Evolutionary conservation across 148 eudicot genomes (phyloP), one percentile per base, ranked within the genome.

Genomic region (Talinum fruticosum): DNA sequence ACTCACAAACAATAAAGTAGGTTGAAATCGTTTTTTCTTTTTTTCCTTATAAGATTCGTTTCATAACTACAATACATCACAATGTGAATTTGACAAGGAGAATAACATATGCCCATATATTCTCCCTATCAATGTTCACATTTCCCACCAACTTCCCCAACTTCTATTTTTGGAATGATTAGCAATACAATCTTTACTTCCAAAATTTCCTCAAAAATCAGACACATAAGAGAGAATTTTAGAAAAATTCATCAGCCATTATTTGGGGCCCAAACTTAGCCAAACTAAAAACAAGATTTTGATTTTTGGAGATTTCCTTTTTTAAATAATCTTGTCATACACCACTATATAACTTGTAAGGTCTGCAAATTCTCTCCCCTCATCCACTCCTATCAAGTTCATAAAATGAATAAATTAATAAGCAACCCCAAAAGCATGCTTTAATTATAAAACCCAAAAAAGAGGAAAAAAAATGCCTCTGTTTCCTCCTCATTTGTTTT

Each of bases 391-490:
- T 30, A 15, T 13, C 6, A 16, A 49, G 16, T 36, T 49, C 41
- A 59, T 1, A 26, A 36, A 72, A 23, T 47, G 19, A 28, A 14
- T 49, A 72, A 30, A n/a, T n/a, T n/a, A n/a, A 13, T 16, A 49
- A 4, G 13, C 47, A 41, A 41, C 47, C 47, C 47, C 12, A 12
- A 41, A 41, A 14, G 47, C 47, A 41, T 41, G 47, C 8, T 7
- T 18, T 7, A 73, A 53, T 49, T n/a, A 34, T 30, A 59, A 33
- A 73, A 54, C 23, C 64, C 70, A 64, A 76, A 76, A 21, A 66
- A 23, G 19, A n/a, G 36, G 3, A 24, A 8, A 29, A 62, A 26
- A 47, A 24, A 73, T 73, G 76, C 72, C 19, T 33, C 28, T 65
- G 38, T 72, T 51, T n/a, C 45, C 54, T 65, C 73, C 62, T 32